Evolutionary conservation across 352 stramenopile genomes (phyloP).

Genomic region (Phytophthora pini): DNA sequence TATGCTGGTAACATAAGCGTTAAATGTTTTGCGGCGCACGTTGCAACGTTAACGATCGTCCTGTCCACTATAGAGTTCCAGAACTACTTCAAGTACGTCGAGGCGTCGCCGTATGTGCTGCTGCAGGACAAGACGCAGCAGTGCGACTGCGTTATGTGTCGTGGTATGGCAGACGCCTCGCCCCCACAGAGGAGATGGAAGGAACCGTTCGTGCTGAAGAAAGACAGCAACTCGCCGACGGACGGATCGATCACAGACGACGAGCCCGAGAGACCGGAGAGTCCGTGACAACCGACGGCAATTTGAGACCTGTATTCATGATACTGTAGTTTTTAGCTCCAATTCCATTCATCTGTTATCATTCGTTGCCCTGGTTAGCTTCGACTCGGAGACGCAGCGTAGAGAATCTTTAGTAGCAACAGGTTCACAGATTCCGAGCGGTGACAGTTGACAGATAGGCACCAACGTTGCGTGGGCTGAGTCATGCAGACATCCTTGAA

Average conservation of each 20-base stretch:
- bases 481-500: constrained; percentile 10
- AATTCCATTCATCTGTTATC: neutral
- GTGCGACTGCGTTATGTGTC: constrained; percentile 72
- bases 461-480: neutral
- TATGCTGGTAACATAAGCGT: constrained; percentile 49
- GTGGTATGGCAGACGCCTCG: constrained; percentile 37
- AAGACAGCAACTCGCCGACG: constrained; percentile 25
- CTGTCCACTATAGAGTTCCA: constrained; percentile 51
- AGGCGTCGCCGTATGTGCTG: constrained; percentile 72
- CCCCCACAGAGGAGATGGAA: constrained; percentile 21
- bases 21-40: neutral
- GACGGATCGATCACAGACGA: constrained; percentile 40
- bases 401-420: constrained; percentile 1
- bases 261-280: constrained; percentile 35
- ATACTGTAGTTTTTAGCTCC: constrained; percentile 15
- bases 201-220: constrained; percentile 11
- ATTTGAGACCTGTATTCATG: constrained; percentile 22
- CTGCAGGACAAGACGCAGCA: constrained; percentile 57
- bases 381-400: constrained; percentile 5
- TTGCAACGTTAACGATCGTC: constrained; percentile 4
- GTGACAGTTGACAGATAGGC: too few species aligned
- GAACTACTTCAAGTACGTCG: constrained; percentile 68
- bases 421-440: too few species aligned
- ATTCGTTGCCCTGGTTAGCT: neutral
- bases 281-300: constrained; percentile 18